These are phyloP conservation scores for Musa itinerans DNA, from an alignment of 176 grass and related monocot species.

Conservation along the genomic window DNA sequence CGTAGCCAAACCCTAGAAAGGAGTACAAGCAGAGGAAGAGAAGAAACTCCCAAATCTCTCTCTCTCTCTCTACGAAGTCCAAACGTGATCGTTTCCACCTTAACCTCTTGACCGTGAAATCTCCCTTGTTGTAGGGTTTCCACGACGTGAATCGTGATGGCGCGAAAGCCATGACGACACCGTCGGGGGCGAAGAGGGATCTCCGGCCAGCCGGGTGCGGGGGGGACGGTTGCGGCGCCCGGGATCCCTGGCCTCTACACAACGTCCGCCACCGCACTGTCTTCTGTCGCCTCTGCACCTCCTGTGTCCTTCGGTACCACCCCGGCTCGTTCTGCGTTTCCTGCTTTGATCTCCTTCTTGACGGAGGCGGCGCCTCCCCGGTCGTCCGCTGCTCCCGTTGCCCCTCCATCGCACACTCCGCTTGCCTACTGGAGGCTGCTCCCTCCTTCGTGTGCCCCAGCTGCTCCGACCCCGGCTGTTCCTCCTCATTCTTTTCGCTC, in stretches of 20 bases:
- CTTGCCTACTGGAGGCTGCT: background rate
- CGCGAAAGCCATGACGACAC: background rate
- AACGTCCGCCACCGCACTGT: constrained; percentile 66
- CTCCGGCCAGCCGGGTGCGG: constrained; percentile 35
- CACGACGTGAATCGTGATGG: background rate
- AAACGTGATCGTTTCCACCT: background rate
- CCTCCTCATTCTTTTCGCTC: constrained; percentile 20
- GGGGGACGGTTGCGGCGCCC: constrained; percentile 49
- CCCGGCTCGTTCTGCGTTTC: constrained; percentile 55
- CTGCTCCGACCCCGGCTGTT: constrained; percentile 32
- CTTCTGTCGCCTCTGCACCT: constrained; percentile 73
- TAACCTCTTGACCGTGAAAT: background rate
- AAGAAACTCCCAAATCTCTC: background rate
- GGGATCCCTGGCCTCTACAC: constrained; percentile 90
- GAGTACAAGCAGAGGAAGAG: background rate
- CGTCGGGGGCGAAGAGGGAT: constrained; percentile 5
- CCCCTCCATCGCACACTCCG: constrained; percentile 1
- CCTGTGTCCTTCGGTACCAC: constrained; percentile 77
- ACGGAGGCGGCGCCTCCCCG: background rate
- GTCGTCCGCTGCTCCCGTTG: constrained; percentile 44
- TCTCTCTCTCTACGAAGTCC: background rate
- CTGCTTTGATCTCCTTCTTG: constrained; percentile 55
- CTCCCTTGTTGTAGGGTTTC: background rate
- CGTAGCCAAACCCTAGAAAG: background rate
- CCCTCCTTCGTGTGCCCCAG: constrained; percentile 39